A percentile compares a stretch with the other conserved stretches of the same genome.
Conservation (phyloP, 306 rosid genomes). For the Lagenaria siceraria region DNA sequence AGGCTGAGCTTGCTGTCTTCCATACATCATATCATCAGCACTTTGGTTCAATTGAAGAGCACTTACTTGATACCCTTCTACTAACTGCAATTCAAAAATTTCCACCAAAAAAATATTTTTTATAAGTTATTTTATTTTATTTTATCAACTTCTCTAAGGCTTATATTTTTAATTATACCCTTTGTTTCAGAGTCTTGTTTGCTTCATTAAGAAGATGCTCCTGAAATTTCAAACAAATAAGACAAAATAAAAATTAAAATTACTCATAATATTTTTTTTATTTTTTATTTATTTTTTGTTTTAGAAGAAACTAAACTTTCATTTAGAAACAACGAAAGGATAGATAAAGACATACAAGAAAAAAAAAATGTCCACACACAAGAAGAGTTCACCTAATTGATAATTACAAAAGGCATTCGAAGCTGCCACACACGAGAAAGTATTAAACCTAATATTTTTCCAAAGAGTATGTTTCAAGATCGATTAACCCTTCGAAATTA, state of each 20-base stretch:
- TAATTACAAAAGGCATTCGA: no score
- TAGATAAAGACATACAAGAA: no score
- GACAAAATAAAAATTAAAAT: no score
- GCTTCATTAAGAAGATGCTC: constrained; percentile 75
- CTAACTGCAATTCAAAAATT: constrained; percentile 29
- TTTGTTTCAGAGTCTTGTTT: constrained; percentile 66
- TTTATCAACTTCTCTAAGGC: not conserved
- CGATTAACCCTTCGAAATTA: no score
- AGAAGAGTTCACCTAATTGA: no score
- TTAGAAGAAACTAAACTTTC: no score
- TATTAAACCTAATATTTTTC: no score
- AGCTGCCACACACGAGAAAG: no score
- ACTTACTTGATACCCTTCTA: constrained; percentile 69
- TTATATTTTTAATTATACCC: constrained; percentile 25
- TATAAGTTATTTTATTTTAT: not conserved
- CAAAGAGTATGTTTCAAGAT: no score
- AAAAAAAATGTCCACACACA: no score
- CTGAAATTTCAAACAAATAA: constrained; percentile 16
- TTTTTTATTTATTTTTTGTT: no score
- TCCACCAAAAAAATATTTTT: not conserved
- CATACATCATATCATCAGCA: constrained; percentile 63
- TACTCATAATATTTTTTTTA: no score
- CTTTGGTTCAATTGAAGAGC: constrained; percentile 53
- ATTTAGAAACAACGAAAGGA: not conserved
- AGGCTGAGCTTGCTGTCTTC: constrained; percentile 45